Conservation (phyloP, 177 flowering plant species). For the Vitis hybrid region DNA sequence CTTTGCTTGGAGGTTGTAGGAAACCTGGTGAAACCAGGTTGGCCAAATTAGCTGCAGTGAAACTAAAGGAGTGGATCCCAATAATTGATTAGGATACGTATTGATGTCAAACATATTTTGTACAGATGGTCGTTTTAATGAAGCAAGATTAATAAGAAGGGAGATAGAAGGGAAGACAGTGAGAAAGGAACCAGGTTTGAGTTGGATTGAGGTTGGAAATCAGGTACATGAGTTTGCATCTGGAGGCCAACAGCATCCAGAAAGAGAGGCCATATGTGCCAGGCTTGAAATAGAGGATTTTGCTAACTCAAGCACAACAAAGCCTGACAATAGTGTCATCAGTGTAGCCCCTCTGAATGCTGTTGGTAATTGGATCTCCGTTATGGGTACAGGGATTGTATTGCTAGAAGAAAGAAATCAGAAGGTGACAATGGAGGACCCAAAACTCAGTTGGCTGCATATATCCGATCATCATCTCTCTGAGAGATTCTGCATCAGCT, state of each 20-base stretch:
- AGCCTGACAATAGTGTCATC: background rate
- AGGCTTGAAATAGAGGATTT: conserved; percentile 33
- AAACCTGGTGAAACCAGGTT: no score
- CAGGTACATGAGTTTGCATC: conserved; percentile 72
- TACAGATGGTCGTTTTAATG: conserved; percentile 40
- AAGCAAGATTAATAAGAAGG: conserved; percentile 52
- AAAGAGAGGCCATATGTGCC: conserved; percentile 34
- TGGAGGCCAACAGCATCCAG: conserved; percentile 58
- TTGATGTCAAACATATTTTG: no score
- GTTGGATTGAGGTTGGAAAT: conserved; percentile 74
- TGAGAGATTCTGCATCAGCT: conserved; percentile 34
- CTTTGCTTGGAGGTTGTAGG: no score
- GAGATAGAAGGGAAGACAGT: conserved; percentile 55
- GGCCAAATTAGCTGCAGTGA: no score
- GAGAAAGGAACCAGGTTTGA: conserved; percentile 77
- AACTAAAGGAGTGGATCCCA: no score
- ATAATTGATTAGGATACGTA: no score
- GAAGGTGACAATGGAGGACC: conserved; percentile 11
- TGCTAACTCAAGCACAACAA: conserved; percentile 19
- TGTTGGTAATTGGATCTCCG: conserved; percentile 5
- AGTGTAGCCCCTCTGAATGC: no score
- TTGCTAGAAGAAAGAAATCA: conserved; percentile 26
- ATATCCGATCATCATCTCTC: conserved; percentile 35
- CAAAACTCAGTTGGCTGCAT: conserved; percentile 35
- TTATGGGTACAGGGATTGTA: conserved; percentile 24